Conservation (phyloP, 768 basidiomycete species). For the Serendipita sp. region DNA sequence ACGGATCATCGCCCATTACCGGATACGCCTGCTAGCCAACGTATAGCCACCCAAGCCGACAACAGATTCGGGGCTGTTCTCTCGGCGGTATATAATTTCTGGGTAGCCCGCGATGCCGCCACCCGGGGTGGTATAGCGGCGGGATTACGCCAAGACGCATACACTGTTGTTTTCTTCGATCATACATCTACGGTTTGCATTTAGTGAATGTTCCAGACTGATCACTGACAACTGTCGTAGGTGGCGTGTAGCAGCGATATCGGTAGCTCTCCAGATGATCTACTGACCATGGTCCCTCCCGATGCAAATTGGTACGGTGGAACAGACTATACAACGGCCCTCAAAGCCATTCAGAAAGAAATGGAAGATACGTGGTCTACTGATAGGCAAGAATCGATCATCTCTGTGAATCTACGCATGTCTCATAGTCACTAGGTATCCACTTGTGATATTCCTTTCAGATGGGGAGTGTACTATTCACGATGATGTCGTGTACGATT, state of each 20-base stretch:
- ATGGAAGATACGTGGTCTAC: conserved; percentile 36
- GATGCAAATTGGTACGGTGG: conserved; percentile 18
- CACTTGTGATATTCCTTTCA: conserved; percentile 40
- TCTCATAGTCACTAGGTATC: conserved; percentile 20
- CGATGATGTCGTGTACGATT: conserved; percentile 24
- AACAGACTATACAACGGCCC: conserved; percentile 30
- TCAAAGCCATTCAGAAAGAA: conserved; percentile 19
- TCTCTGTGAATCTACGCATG: neutral
- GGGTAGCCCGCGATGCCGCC: conserved; percentile 32
- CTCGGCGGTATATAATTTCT: conserved; percentile 38
- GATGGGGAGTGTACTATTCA: conserved; percentile 31
- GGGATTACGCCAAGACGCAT: conserved; percentile 33
- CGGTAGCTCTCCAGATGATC: conserved; percentile 25
- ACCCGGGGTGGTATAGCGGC: conserved; percentile 12
- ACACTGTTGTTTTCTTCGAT: conserved; percentile 37
- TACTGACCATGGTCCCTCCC: conserved; percentile 25
- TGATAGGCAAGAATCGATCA: conserved; percentile 23
- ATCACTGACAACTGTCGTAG: neutral
- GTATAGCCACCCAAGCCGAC: conserved; percentile 22
- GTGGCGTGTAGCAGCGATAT: conserved; percentile 30
- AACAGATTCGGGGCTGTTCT: conserved; percentile 47
- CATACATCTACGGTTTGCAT: neutral
- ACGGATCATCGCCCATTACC: conserved; percentile 28
- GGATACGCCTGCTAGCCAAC: conserved; percentile 25
- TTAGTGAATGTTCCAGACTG: neutral